phyloP scores from a whole-genome alignment of 2,329 filamentous ascomycete species.

The Talaromyces rugulosus region DNA sequence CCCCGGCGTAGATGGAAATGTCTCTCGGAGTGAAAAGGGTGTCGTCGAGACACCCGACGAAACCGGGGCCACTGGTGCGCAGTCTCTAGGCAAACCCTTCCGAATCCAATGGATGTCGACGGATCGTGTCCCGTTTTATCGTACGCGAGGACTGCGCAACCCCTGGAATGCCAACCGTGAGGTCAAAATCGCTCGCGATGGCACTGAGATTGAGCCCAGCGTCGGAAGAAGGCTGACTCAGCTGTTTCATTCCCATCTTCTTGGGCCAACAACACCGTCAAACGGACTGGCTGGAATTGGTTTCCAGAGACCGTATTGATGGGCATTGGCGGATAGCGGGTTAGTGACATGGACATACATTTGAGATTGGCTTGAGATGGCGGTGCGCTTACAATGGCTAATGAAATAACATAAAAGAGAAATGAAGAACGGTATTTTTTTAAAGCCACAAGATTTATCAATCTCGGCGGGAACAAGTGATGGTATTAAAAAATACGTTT shows the following conservation, averaged over 20 bases:
- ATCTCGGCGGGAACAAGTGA: background rate
- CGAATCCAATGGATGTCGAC: conserved; percentile 87
- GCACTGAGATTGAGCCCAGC: conserved; percentile 83
- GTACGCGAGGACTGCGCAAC: conserved; percentile 80
- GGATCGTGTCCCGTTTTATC: conserved; percentile 77
- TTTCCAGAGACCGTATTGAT: conserved; percentile 10
- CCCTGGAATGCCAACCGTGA: conserved; percentile 94
- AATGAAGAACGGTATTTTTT: background rate
- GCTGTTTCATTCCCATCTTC: conserved; percentile 62
- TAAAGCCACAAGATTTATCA: background rate
- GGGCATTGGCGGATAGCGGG: background rate
- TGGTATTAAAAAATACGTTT: background rate
- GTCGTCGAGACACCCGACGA: conserved; percentile 45
- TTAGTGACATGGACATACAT: background rate
- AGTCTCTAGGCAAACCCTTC: conserved; percentile 88
- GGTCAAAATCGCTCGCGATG: conserved; percentile 92
- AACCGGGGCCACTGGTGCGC: conserved; percentile 39
- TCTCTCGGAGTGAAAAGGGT: conserved; percentile 33
- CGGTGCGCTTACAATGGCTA: background rate
- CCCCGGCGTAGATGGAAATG: conserved; percentile 23
- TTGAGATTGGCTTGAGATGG: background rate
- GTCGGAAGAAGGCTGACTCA: conserved; percentile 72
- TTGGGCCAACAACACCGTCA: background rate
- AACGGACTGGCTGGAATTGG: background rate
- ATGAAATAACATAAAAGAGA: background rate